A percentile compares a stretch with the other conserved stretches of the same genome.
phyloP scores from a whole-genome alignment of 768 basidiomycete species.

The Lentinula sp. region DNA sequence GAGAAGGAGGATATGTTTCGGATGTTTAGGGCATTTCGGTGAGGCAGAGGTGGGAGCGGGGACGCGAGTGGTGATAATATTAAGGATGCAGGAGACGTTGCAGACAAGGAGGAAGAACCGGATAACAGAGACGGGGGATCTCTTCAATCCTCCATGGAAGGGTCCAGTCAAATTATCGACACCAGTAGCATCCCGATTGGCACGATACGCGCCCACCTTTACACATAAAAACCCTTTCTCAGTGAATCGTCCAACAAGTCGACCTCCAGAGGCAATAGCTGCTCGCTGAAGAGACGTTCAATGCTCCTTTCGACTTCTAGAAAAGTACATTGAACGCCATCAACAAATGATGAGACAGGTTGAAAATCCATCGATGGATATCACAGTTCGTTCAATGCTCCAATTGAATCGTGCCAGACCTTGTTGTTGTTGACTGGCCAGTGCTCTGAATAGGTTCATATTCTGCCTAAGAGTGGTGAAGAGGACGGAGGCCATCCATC shows the following conservation, averaged over 20 bases:
- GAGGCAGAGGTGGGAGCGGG: neutral
- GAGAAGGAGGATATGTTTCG: constrained; percentile 71
- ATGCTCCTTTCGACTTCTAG: too few relatives aligned
- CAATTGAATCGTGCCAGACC: too few relatives aligned
- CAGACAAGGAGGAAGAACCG: neutral
- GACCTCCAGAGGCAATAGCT: constrained; percentile 48
- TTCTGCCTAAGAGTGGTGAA: too few relatives aligned
- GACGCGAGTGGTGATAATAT: neutral
- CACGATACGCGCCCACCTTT: constrained; percentile 40
- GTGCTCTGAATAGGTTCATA: too few relatives aligned
- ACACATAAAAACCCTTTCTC: constrained; percentile 53
- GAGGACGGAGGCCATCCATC: too few relatives aligned
- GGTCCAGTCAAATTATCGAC: too few relatives aligned
- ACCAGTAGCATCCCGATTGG: neutral
- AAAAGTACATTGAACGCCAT: too few relatives aligned
- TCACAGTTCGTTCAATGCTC: too few relatives aligned
- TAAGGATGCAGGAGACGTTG: neutral
- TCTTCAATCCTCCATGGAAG: neutral
- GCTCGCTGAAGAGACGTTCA: constrained; percentile 48
- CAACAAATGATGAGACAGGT: too few relatives aligned
- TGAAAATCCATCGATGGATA: too few relatives aligned
- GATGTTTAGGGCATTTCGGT: constrained; percentile 17
- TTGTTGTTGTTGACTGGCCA: too few relatives aligned
- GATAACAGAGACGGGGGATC: neutral
- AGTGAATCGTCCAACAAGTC: neutral